Conservation (phyloP, 2,329 filamentous ascomycete genomes). For the Fusarium incarnatum region DNA sequence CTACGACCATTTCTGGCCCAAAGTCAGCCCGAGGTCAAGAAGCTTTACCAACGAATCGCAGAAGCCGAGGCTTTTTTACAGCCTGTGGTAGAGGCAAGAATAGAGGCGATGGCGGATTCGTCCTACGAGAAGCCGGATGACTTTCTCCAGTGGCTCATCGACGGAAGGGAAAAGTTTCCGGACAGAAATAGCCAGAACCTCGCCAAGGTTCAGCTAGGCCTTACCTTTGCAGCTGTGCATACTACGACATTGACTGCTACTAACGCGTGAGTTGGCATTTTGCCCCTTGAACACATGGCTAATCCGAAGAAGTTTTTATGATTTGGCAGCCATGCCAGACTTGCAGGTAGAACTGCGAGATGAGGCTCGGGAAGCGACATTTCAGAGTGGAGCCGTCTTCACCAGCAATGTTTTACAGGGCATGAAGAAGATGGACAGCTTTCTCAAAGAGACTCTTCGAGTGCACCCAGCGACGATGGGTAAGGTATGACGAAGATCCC, state of each 20-base stretch:
- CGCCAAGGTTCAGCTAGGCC: neutral
- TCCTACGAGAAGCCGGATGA: neutral
- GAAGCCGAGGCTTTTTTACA: neutral
- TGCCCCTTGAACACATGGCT: neutral
- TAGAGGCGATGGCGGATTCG: neutral
- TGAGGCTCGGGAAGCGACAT: neutral
- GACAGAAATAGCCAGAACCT: neutral
- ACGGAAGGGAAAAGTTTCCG: neutral
- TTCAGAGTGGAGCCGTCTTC: neutral
- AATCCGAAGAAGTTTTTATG: neutral
- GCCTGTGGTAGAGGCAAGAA: neutral
- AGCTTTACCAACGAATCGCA: neutral
- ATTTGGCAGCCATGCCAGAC: neutral
- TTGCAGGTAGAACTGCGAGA: neutral
- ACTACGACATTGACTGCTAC: neutral
- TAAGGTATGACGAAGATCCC: neutral
- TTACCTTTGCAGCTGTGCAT: neutral
- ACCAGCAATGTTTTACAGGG: neutral
- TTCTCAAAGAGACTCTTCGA: neutral
- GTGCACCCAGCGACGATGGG: neutral
- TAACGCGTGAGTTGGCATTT: neutral
- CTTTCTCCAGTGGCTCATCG: neutral
- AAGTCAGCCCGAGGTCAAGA: neutral
- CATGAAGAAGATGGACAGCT: neutral
- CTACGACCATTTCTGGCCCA: neutral